phyloP scores from a whole-genome alignment of 2,329 filamentous ascomycete genomes.

The Ophiostoma ips region DNA sequence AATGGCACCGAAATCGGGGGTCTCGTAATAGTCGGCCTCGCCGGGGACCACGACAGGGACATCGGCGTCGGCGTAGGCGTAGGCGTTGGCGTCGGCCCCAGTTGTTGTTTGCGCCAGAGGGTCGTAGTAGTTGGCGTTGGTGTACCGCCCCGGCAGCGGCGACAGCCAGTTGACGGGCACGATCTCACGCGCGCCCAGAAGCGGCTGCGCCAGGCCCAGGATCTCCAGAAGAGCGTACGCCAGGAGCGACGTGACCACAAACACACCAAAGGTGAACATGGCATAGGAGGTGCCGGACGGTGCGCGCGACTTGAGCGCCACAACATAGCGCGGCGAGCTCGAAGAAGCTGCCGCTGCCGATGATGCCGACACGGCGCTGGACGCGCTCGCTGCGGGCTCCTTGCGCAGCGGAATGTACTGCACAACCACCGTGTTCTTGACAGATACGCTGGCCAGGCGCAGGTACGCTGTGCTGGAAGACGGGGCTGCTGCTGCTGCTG shows the following conservation, averaged over 20 bases:
- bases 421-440: conserved; percentile 66
- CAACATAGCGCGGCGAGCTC: conserved; percentile 47
- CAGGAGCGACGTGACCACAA: conserved; percentile 46
- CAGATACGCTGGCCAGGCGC: conserved; percentile 68
- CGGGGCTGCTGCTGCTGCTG: background rate
- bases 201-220: conserved; percentile 39
- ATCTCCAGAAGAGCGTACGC: conserved; percentile 53
- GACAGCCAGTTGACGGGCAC: conserved; percentile 31
- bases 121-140: background rate
- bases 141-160: background rate
- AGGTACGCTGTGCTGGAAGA: conserved; percentile 41
- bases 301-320: conserved; percentile 42
- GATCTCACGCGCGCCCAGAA: conserved; percentile 40
- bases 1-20: conserved; percentile 3
- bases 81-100: background rate
- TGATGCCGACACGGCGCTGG: no score
- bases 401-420: conserved; percentile 60
- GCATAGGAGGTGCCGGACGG: conserved; percentile 38
- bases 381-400: conserved; percentile 19
- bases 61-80: no score
- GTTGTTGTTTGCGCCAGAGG: background rate
- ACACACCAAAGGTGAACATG: conserved; percentile 39
- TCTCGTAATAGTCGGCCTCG: background rate
- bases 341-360: conserved; percentile 21
- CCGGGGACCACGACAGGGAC: no score